Evolutionary conservation across 2,329 filamentous ascomycete species (phyloP).

Genomic region (Cytospora leucostoma): DNA sequence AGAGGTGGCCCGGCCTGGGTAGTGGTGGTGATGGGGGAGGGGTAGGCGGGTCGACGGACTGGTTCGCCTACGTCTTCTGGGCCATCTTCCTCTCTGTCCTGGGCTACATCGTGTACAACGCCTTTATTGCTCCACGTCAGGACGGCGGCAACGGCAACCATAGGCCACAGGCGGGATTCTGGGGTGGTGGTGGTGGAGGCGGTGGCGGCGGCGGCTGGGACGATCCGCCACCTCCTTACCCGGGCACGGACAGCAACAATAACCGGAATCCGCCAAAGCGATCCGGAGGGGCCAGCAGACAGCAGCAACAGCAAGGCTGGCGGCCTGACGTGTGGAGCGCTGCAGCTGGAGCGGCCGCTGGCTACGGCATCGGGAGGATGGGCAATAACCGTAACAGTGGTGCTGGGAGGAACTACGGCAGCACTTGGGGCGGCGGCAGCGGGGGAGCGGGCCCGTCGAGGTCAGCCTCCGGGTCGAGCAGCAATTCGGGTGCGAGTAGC

Average conservation of each 20-base stretch:
- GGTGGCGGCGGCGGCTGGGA: conserved; percentile 37
- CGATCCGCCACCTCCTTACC: conserved; percentile 59
- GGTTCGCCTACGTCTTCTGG: conserved; percentile 55
- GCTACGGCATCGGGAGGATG: conserved; percentile 60
- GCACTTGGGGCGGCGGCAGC: conserved; percentile 37
- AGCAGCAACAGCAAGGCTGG: conserved; percentile 53
- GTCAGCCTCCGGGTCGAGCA: conserved; percentile 38
- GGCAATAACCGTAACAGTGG: conserved; percentile 42
- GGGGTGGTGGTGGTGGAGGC: conserved; percentile 42
- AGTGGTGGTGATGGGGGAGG: conserved; percentile 37
- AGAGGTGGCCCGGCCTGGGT: conserved; percentile 62
- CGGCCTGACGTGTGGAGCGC: conserved; percentile 76
- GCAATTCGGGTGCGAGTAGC: conserved; percentile 36
- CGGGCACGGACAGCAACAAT: conserved; percentile 39
- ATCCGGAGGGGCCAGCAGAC: conserved; percentile 21
- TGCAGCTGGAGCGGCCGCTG: conserved; percentile 49
- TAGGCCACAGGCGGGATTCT: conserved; percentile 31
- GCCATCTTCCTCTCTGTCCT: conserved; percentile 62
- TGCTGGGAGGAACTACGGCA: conserved; percentile 35
- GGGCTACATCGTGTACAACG: conserved; percentile 63
- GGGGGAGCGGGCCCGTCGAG: conserved; percentile 39
- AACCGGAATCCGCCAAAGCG: conserved; percentile 5
- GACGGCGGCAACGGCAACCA: conserved; percentile 26
- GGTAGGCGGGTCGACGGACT: conserved; percentile 36
- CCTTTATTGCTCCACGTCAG: conserved; percentile 39